Percentiles rank a stretch among this genome's conserved stretches.
phyloP scores from a whole-genome alignment of 2,329 filamentous ascomycete species.

The Diaporthe citrichinensis region DNA sequence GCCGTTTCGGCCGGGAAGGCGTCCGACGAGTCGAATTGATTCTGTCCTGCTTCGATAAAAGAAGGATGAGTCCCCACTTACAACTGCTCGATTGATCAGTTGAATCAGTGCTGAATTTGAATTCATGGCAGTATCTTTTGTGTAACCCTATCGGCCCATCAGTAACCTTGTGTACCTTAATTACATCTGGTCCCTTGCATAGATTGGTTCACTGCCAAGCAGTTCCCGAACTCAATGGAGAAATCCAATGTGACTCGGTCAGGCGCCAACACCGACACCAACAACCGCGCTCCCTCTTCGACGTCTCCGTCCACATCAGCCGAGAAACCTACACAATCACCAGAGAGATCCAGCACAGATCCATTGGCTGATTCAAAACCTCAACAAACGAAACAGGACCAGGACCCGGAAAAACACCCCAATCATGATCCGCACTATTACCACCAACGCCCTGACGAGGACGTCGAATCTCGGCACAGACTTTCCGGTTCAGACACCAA shows the following conservation, averaged over 20 bases:
- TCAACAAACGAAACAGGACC: background rate
- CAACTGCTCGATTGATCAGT: background rate
- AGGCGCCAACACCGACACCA: background rate
- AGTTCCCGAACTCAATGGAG: constrained; percentile 4
- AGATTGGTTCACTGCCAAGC: constrained; percentile 14
- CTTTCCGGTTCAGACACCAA: constrained; percentile 36
- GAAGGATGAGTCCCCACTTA: background rate
- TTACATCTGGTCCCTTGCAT: constrained; percentile 9
- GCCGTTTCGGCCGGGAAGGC: background rate
- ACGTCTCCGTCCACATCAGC: background rate
- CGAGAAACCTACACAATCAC: background rate
- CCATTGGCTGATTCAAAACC: background rate
- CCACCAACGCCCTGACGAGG: constrained; percentile 33
- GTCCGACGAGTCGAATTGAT: background rate
- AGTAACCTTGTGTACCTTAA: background rate
- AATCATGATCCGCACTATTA: constrained; percentile 29
- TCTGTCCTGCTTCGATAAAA: background rate
- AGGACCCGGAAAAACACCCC: background rate
- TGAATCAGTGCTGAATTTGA: constrained; percentile 1
- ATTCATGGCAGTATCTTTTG: background rate
- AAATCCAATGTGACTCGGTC: background rate
- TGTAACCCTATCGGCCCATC: constrained; percentile 17
- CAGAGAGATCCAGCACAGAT: background rate
- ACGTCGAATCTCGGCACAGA: constrained; percentile 26
- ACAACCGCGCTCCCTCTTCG: background rate